These are phyloP conservation scores for Posidonia oceanica DNA, from an alignment of 116 monocot genomes.

Conservation along the genomic window DNA sequence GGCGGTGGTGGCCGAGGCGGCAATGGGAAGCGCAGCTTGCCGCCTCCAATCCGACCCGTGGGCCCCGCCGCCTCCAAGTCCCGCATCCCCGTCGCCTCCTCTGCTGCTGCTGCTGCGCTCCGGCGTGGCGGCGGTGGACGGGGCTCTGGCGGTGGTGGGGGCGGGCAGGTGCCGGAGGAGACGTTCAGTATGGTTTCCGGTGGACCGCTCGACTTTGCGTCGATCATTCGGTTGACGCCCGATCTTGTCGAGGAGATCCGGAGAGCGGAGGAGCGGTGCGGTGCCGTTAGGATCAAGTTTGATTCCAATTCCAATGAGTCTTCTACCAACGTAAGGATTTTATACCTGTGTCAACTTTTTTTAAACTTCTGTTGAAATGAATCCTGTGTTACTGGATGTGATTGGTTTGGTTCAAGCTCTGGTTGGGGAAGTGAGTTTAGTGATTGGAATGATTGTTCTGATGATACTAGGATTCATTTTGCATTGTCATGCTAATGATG, in stretches of 20 bases:
- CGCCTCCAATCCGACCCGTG: neutral
- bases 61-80: constrained; percentile 8
- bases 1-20: constrained; percentile 18
- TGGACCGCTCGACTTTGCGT: constrained; percentile 51
- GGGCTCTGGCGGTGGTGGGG: neutral
- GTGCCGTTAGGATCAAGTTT: constrained; percentile 68
- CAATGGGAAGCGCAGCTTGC: constrained; percentile 8
- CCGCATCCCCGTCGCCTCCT: neutral
- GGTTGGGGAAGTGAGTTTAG: no score
- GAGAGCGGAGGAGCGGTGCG: constrained; percentile 60
- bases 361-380: no score
- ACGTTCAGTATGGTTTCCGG: constrained; percentile 47
- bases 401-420: no score
- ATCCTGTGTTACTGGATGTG: no score
- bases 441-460: no score
- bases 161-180: constrained; percentile 37
- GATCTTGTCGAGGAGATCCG: constrained; percentile 83
- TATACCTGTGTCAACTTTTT: no score
- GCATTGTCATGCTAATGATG: no score
- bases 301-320: constrained; percentile 44
- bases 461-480: no score
- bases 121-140: neutral
- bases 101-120: neutral
- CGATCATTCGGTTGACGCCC: constrained; percentile 73
- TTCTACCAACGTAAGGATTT: constrained; percentile 44